Evolutionary conservation across 495 filamentous ascomycete genomes (phyloP).

Genomic region (Neurospora terricola): DNA sequence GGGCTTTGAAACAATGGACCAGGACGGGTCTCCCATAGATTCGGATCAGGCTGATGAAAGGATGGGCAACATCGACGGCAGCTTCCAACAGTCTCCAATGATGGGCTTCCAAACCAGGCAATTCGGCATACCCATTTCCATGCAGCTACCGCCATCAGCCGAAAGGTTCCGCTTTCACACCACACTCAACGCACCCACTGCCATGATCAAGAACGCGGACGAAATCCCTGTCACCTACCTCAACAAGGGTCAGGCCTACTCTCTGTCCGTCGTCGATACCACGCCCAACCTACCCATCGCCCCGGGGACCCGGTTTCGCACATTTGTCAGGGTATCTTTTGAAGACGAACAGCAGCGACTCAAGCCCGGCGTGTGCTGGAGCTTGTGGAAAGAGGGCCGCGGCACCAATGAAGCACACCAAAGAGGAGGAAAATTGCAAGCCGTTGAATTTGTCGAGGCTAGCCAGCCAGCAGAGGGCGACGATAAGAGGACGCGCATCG

Average conservation of each 20-base stretch:
- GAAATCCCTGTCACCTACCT: constrained; percentile 94
- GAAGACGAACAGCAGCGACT: constrained; percentile 84
- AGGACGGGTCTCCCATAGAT: constrained; percentile 54
- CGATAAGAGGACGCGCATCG: constrained; percentile 59
- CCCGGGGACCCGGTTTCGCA: constrained; percentile 59
- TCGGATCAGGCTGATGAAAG: constrained; percentile 35
- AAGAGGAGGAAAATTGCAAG: constrained; percentile 74
- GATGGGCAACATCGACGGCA: constrained; percentile 39
- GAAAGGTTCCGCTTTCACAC: constrained; percentile 83
- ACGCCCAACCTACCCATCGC: constrained; percentile 26
- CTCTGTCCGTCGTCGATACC: constrained; percentile 68
- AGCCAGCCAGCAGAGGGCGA: constrained; percentile 60
- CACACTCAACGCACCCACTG: constrained; percentile 84
- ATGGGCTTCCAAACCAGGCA: constrained; percentile 30
- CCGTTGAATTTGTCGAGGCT: constrained; percentile 85
- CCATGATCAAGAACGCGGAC: constrained; percentile 81
- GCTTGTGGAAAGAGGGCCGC: constrained; percentile 89
- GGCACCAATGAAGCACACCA: constrained; percentile 85
- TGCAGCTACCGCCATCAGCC: constrained; percentile 31
- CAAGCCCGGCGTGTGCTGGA: constrained; percentile 79
- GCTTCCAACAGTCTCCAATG: constrained; percentile 40
- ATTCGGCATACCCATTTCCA: constrained; percentile 32
- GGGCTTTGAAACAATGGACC: constrained; percentile 67
- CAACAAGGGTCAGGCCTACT: constrained; percentile 93
- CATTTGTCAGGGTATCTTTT: constrained; percentile 84